Base-by-base conservation (phyloP, 352 stramenopile species). In the Phytophthora niederhauseri region DNA sequence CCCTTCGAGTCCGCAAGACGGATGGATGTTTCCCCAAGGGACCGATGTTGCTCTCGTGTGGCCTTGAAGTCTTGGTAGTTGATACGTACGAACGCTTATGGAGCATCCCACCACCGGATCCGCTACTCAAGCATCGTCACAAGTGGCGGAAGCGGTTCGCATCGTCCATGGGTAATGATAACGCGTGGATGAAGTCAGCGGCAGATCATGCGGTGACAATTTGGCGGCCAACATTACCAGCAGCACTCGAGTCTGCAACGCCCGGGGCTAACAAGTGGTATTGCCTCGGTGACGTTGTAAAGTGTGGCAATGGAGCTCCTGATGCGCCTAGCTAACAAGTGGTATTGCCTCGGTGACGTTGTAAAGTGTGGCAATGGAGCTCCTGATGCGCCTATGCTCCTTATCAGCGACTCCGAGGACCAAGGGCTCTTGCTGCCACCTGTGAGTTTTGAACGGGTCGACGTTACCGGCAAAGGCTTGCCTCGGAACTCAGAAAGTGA, bases 391-490 rank as follows among this genome's bases (percentile, higher is more conserved):
- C 83, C 89, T 17, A 72, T 90, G 9, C 17, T 95, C 9, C 68
- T 96, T 38, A 61, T 96, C 12, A 77, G 63, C 3, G 89, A 95
- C 57, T 76, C 76, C 41, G 58, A 75, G 1, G 77, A 77, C 22
- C 49, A 64, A 64, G 84, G 82, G 0, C 57, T 88, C 8, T 58
- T 96, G 12, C 51, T 83, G 1, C 80, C 86, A 28, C 87, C 89
- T 2, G 68, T 92, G 14, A 83, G 83, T 20, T 96, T 93, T 69
- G 86, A 96, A 49, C 86, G 86, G 2, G 82, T 95, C 0, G 89
- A 96, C 55, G 81, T 95, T 20, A 92, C 84, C 31, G 89, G 87
- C 7, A 95, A 92, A 64, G 89, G 89, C 0, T 70, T 96, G 7
- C 89, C 87, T 14, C 80, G 74, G 54, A 96, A 95, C 61, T 92